Evolutionary conservation across 306 rosid genomes (phyloP), one percentile per base, ranked within the genome.

Genomic region (Carpinus viminea): DNA sequence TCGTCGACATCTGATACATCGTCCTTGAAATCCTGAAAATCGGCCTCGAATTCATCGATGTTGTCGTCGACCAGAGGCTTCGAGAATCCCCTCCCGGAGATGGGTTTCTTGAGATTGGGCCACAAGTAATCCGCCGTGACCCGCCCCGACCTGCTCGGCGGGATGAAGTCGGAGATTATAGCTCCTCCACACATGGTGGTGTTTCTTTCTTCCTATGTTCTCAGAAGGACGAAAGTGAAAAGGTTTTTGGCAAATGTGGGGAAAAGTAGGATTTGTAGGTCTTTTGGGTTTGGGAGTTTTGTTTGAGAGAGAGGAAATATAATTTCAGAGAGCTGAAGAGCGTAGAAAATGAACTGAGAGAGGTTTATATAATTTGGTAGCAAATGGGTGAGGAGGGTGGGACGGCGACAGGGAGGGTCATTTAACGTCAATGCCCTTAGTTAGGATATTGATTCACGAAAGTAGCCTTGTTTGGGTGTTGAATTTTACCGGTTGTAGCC

Each of bases 131-230:
- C 90, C 47, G 98, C 86, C 0, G 94, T 93, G 45, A 91, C 81
- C 9, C 86, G 89, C 0, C 85, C 82, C 13, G 89, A 59, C 52
- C 84, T 77, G 2, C 55, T 69, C 46, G 93, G 84, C 57, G 92
- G 86, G 50, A 91, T 95, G 88, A 91, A 91, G 76, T 83, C 99
- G 80, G 99, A 91, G 84, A 95, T 95, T 16, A 95, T 95, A 78
- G 99, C 94, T 48, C 99, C 99, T 73, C 99, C 99, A 77, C 99
- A 95, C 99, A 95, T 95, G 66, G 8, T 55, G 12, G 12, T 45
- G 8, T 12, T 15, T 18, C 36, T 46, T 68, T 20, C 34, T 62
- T 53, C 54, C 1, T 41, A 31, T 15, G 18, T 68, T 1, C 34
- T 45, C 47, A 0, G 52, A 72, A 38, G 12, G 26, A 36, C 15